These are phyloP conservation scores for Xerocomus amazonicus DNA, from an alignment of 1,284 basidiomycete species.

Conservation along the genomic window DNA sequence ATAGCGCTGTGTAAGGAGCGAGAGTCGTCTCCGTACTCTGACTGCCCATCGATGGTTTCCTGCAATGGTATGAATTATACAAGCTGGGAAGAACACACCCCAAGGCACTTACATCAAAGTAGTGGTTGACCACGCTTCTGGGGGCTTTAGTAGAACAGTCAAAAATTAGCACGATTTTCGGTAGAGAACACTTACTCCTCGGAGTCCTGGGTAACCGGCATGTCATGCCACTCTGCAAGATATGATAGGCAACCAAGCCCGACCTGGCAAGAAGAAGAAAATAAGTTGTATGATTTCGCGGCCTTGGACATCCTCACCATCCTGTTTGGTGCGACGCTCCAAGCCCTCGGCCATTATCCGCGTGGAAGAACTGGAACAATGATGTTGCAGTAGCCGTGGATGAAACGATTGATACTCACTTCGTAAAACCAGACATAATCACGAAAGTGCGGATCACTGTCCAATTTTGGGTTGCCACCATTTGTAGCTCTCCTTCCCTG, in stretches of 20 bases:
- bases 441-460: conserved; percentile 93
- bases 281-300: not conserved
- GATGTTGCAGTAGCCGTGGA: not conserved
- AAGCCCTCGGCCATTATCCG: conserved; percentile 85
- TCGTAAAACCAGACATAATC: conserved; percentile 97
- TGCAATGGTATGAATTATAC: conserved; percentile 31
- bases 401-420: conserved; percentile 36
- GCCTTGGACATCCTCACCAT: conserved; percentile 54
- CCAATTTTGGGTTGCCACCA: conserved; percentile 83
- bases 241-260: conserved; percentile 88
- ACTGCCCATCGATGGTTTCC: conserved; percentile 70
- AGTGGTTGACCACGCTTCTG: conserved; percentile 83
- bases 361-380: conserved; percentile 82
- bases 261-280: conserved; percentile 50
- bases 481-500: conserved; percentile 88
- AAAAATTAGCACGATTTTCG: not conserved
- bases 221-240: conserved; percentile 80
- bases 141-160: conserved; percentile 57
- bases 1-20: conserved; percentile 60
- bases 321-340: conserved; percentile 98
- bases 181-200: conserved; percentile 51
- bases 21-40: conserved; percentile 66
- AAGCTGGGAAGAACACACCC: not conserved
- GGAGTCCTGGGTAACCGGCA: conserved; percentile 87
- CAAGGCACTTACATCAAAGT: conserved; percentile 75